Evolutionary conservation across 2,329 filamentous ascomycete genomes (phyloP), one percentile per base, ranked within the genome.

Genomic region (Aspergillus flavus): DNA sequence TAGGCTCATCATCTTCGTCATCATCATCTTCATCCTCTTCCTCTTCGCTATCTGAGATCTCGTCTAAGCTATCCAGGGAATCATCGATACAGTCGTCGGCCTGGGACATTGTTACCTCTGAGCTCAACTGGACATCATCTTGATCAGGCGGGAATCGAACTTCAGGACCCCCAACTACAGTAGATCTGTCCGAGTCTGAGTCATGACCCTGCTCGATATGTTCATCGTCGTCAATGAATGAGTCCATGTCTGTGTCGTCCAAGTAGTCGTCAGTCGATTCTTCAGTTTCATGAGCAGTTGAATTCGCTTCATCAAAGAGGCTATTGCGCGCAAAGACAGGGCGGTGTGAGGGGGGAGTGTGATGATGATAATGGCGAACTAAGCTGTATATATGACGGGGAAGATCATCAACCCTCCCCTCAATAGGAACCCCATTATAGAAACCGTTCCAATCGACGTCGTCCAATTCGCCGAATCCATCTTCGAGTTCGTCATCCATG

Each of bases 221-320:
- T 39, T 71, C 61, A 48, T 71, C 73, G 26, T 78, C 73, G 50
- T 76, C 74, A 59, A 77, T 77, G 53, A 77, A 78, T 9, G 74
- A 75, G 58, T 74, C 74, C 69, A 70, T 71, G 32, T 78, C 74
- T 32, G 69, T 69, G 53, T 75, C 72, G n/a, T 75, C 72, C 14
- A 66, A 65, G 30, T 71, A 67, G 9, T 72, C 72, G 12, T 75
- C 67, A 19, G 69, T 73, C 26, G 71, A 71, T 19, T 70, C 68
- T 50, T 71, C 67, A 32, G 64, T 62, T 14, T 64, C 61, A 19
- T 68, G 56, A 16, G 45, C 30, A 26, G 48, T 58, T 11, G 66
- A 65, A 19, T 64, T 64, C 7, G 61, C 54, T 3, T 59, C 60
- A 36, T 48, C 23, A n/a, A 28, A 26, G 52, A n/a, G 52, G 12